phyloP scores from a whole-genome alignment of 176 grass and related monocot species.

The Hordeum vulgare region DNA sequence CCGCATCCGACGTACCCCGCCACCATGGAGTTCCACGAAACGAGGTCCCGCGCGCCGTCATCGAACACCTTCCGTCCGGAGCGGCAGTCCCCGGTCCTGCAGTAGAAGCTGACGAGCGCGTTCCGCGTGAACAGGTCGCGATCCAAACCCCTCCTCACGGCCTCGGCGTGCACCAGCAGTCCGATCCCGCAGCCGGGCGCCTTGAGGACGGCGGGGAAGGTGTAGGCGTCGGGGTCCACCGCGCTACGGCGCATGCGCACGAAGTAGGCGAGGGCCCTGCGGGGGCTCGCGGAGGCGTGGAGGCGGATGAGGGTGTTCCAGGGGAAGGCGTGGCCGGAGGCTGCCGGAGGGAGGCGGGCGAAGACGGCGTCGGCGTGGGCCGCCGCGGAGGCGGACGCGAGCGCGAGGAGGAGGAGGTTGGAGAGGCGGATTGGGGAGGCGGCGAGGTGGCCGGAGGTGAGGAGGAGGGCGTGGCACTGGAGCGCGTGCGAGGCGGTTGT shows the following conservation, averaged over 20 bases:
- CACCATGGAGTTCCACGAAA: slow-evolving; percentile 70
- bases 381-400: slow-evolving; percentile 2
- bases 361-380: slow-evolving; percentile 30
- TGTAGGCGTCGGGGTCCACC: slow-evolving; percentile 50
- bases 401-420: slow-evolving; percentile 33
- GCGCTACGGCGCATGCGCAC: slow-evolving; percentile 34
- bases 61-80: slow-evolving; percentile 60
- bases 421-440: slow-evolving; percentile 30
- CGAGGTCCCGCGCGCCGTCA: slow-evolving; percentile 31
- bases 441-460: slow-evolving; percentile 44
- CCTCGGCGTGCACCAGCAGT: slow-evolving; percentile 38
- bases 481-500: slow-evolving; percentile 30
- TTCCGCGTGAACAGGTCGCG: slow-evolving; percentile 43
- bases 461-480: slow-evolving; percentile 47
- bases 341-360: slow-evolving; percentile 15
- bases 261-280: slow-evolving; percentile 34
- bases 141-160: slow-evolving; percentile 34
- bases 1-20: slow-evolving; percentile 43
- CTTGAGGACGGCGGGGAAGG: slow-evolving; percentile 61
- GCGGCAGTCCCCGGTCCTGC: slow-evolving; percentile 29
- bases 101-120: slow-evolving; percentile 48
- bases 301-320: slow-evolving; percentile 62
- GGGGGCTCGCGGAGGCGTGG: slow-evolving; percentile 19
- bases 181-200: slow-evolving; percentile 37
- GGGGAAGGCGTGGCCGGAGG: slow-evolving; percentile 29